Evolutionary conservation across 805 yeast genomes (phyloP).

Genomic region (Yarrowia yakushimensis): DNA sequence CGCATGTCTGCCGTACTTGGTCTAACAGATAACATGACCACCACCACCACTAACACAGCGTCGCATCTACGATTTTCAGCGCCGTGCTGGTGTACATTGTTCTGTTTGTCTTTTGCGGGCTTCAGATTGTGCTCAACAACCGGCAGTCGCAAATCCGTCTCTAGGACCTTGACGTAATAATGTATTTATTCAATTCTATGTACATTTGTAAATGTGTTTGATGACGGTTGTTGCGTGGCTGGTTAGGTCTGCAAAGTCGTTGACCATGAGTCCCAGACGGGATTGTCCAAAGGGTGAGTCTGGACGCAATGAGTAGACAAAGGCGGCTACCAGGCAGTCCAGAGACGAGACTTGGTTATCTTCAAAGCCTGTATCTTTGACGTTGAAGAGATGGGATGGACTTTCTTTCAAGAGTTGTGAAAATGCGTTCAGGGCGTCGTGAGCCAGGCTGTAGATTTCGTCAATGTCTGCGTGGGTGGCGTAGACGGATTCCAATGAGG

Average conservation of each 20-base stretch:
- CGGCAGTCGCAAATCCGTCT: slow-evolving; percentile 65
- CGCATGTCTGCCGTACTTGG: too few species aligned
- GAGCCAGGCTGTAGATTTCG: not conserved
- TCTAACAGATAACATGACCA: too few species aligned
- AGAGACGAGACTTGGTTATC: not conserved
- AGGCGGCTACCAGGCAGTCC: slow-evolving; percentile 17
- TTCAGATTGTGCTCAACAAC: slow-evolving; percentile 64
- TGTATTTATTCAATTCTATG: slow-evolving; percentile 9
- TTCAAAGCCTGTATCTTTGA: not conserved
- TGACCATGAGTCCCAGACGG: slow-evolving; percentile 1
- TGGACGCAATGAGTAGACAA: slow-evolving; percentile 3
- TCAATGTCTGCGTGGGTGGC: not conserved
- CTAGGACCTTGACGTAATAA: slow-evolving; percentile 28
- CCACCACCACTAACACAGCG: slow-evolving; percentile 49
- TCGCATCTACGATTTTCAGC: slow-evolving; percentile 83
- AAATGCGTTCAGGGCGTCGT: not conserved
- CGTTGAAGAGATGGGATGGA: slow-evolving; percentile 3
- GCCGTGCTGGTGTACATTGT: slow-evolving; percentile 80
- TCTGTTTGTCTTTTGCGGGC: slow-evolving; percentile 87
- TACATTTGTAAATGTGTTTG: not conserved
- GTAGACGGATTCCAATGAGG: not conserved
- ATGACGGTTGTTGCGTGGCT: not conserved
- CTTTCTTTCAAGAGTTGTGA: slow-evolving; percentile 2
- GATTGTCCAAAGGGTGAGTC: slow-evolving; percentile 11
- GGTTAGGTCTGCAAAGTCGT: slow-evolving; percentile 5